These are phyloP conservation scores for Syzygium aromaticum DNA, from an alignment of 345 rosid species.

Conservation along the genomic window DNA sequence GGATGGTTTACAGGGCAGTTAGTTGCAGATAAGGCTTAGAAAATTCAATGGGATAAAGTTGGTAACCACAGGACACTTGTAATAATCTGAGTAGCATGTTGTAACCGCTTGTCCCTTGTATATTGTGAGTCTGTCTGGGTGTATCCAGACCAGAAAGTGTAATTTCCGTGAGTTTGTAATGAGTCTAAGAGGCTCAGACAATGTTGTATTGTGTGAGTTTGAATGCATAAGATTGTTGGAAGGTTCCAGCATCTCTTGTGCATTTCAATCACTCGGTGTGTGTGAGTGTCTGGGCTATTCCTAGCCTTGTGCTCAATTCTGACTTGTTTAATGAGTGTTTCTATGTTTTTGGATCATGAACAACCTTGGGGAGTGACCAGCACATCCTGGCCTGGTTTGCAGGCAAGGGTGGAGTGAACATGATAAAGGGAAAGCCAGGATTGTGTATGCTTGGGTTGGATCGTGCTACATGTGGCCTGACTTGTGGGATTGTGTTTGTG, in stretches of 20 bases:
- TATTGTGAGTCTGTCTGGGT: not conserved
- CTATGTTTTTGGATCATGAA: not conserved
- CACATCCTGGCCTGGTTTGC: not conserved
- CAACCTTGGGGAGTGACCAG: not conserved
- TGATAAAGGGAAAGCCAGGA: not conserved
- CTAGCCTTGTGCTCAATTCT: not conserved
- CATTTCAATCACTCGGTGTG: not conserved
- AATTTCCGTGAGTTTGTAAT: not conserved
- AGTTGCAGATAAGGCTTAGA: not conserved
- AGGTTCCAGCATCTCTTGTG: not conserved
- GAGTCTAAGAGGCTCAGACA: not conserved
- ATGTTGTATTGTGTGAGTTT: not conserved
- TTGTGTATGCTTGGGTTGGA: not conserved
- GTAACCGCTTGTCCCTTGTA: not conserved
- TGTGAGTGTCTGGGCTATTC: not conserved
- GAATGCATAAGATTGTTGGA: not conserved
- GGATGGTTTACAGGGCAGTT: not conserved
- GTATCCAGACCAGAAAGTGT: not conserved
- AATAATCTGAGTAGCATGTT: not conserved
- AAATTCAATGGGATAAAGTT: not conserved
- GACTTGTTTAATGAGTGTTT: not conserved
- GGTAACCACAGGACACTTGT: not conserved
- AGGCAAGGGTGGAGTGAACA: not conserved
- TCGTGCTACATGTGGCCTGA: not conserved
- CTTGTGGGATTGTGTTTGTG: not conserved